Base-by-base conservation (phyloP, 805 yeast species). In the Priceomyces carsonii region DNA sequence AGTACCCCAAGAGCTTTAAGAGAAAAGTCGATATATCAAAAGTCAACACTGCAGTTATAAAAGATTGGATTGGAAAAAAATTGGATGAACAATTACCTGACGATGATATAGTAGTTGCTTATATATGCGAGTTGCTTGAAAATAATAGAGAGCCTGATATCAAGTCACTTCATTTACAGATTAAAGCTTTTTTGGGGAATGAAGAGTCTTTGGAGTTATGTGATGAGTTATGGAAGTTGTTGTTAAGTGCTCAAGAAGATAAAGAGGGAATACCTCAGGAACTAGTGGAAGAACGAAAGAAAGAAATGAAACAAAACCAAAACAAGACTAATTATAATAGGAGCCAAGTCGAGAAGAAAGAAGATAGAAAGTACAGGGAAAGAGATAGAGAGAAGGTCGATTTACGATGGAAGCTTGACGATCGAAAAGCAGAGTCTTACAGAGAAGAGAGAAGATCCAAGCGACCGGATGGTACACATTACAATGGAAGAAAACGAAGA, bases 21-120 rank as follows among this genome's bases (percentile, higher is more conserved):
- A 43, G 48, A 28, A 32, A 42, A 7, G 69, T 75, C 1, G 66
- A 64, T 33, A 55, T 65, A 26, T 21, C 52, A 10, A 68, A 63
- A 42, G 67, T 76, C 19, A 63, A 73, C 42, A 42, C 58, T 29
- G 44, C 38, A 0, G 58, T 69, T n/a, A 55, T 75, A 3, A 53
- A 59, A 32, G 42, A 43, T 10, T 76, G 79, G 76, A 57, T 75
- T 13, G 45, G 41, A 2, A 45, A 48, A 3, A 45, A 53, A 32
- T 37, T 75, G 19, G 51, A 59, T 10, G 48, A 58, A 29, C 51
- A 60, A 8, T 48, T 74, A 8, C 77, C 77, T 0, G 79, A 72
- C 29, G 82, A 77, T 43, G 82, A 76, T 16, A 67, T 76, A 3
- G 60, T 71, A 5, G 55, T 62, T 3, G 78, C 70, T 25, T 75